Evolutionary conservation across 2,329 filamentous ascomycete species (phyloP).

Genomic region (Epichloe amarillans): DNA sequence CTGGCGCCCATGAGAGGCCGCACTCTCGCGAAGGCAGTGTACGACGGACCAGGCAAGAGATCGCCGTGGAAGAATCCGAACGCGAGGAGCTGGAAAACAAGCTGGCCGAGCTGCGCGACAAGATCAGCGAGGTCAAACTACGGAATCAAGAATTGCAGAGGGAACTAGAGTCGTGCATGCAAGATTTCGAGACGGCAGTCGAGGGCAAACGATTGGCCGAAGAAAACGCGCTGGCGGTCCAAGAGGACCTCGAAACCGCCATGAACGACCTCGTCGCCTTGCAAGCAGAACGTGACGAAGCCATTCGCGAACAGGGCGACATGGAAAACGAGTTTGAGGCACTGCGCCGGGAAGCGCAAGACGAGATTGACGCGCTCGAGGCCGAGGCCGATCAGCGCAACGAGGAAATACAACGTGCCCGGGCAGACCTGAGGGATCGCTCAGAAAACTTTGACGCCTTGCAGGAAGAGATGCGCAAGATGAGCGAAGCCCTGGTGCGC

Average conservation of each 20-base stretch:
- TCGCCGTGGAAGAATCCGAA: slow-evolving; percentile 54
- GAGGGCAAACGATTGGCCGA: slow-evolving; percentile 49
- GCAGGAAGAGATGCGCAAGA: slow-evolving; percentile 83
- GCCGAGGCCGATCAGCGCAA: slow-evolving; percentile 60
- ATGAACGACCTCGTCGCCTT: slow-evolving; percentile 69
- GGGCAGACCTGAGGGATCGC: slow-evolving; percentile 59
- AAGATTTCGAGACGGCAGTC: slow-evolving; percentile 65
- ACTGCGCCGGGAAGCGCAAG: slow-evolving; percentile 49
- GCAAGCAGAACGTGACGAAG: slow-evolving; percentile 77
- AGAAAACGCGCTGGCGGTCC: slow-evolving; percentile 46
- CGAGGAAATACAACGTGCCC: slow-evolving; percentile 55
- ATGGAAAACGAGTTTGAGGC: slow-evolving; percentile 49
- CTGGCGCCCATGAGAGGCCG: slow-evolving; percentile 54
- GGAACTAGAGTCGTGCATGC: slow-evolving; percentile 66
- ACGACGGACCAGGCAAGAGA: slow-evolving; percentile 48
- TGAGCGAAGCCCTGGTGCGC: slow-evolving; percentile 74
- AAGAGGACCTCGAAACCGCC: slow-evolving; percentile 68
- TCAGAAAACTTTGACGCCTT: slow-evolving; percentile 84
- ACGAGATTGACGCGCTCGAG: slow-evolving; percentile 54
- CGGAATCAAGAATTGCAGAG: slow-evolving; percentile 80
- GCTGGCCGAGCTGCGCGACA: slow-evolving; percentile 72
- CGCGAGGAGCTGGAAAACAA: slow-evolving; percentile 78
- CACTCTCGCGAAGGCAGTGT: slow-evolving; percentile 57
- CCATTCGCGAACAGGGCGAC: slow-evolving; percentile 49
- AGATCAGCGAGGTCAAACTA: slow-evolving; percentile 72